Evolutionary conservation across 768 basidiomycete genomes (phyloP).

Genomic region (Rickenella mellea): DNA sequence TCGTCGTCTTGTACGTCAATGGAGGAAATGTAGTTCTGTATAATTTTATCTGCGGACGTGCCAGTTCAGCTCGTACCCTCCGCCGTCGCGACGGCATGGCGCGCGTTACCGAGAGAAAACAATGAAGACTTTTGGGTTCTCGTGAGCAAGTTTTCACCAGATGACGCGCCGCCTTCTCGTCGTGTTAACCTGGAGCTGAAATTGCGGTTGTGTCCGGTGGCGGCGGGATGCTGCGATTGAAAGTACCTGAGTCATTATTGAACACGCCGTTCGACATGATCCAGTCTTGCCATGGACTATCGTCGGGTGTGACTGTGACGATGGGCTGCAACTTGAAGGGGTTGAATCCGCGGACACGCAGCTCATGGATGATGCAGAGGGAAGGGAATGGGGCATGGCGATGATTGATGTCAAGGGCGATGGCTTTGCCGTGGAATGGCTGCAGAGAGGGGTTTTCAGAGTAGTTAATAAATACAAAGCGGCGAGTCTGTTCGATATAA

Average conservation of each 20-base stretch:
- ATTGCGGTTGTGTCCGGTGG: background rate
- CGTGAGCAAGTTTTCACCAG: conserved; percentile 7
- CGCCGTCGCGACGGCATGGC: too few species aligned
- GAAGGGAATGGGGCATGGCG: conserved; percentile 20
- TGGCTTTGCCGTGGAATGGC: conserved; percentile 23
- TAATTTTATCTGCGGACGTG: too few species aligned
- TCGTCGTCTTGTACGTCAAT: too few species aligned
- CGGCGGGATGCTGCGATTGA: background rate
- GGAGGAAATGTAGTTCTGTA: too few species aligned
- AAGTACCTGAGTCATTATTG: too few species aligned
- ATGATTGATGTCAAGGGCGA: conserved; percentile 22
- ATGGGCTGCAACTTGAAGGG: conserved; percentile 19
- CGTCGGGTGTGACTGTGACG: conserved; percentile 9
- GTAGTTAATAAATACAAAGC: conserved; percentile 23
- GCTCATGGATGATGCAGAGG: conserved; percentile 25
- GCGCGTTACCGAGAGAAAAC: conserved; percentile 21
- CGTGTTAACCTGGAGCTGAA: conserved; percentile 6
- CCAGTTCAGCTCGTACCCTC: too few species aligned
- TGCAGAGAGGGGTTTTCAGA: conserved; percentile 8
- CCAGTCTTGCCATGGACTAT: conserved; percentile 20
- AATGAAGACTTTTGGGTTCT: conserved; percentile 12
- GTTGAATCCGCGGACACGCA: conserved; percentile 22
- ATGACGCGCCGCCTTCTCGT: conserved; percentile 8
- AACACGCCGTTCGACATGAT: conserved; percentile 10
- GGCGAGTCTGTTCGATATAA: conserved; percentile 10